Evolutionary conservation across 1,284 basidiomycete genomes (phyloP), one percentile per base, ranked within the genome.

Genomic region (Pascua guehoae): DNA sequence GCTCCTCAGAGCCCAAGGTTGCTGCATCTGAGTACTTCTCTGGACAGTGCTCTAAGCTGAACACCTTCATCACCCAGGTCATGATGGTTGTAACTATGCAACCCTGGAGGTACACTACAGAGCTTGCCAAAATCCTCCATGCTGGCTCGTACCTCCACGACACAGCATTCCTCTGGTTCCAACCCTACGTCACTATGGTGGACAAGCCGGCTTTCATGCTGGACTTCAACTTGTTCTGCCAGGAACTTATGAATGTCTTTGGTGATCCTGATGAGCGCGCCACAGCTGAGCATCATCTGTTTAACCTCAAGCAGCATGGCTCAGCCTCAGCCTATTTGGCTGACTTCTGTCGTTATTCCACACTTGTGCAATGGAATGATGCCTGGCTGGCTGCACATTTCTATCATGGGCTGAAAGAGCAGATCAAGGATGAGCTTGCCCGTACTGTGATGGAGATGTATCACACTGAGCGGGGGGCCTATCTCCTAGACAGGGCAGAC

Each of bases 161-260:
- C 32, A 47, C 47, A 12, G 61, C 65, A n/a, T 57, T 66, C 47
- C 47, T 49, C 3, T 63, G 61, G 61, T 58, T 58, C 51, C 53
- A 62, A 48, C 63, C 60, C 7, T 54, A 51, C 37, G 12, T 51
- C 8, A 38, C 41, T 9, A 12, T 16, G 36, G 49, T 42, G 2
- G 7, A 12, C 12, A n/a, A 11, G 24, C 54, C 58, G 2, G 40
- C 41, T 4, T 53, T 53, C 44, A 41, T 64, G 32, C 14, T 11
- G 5, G 50, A 39, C 42, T 62, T 47, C 36, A 18, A 37, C 5
- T 16, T 18, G 12, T 61, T 57, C 46, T 43, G 32, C 37, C 37
- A 59, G 39, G 53, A 58, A 17, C 47, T 66, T 9, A 16, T 39
- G 8, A 46, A 43, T 2, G 42, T 32, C 11, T 62, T 58, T 51